Conservation (phyloP, 176 grass and related monocot species). For the Pontederia crassipes region DNA sequence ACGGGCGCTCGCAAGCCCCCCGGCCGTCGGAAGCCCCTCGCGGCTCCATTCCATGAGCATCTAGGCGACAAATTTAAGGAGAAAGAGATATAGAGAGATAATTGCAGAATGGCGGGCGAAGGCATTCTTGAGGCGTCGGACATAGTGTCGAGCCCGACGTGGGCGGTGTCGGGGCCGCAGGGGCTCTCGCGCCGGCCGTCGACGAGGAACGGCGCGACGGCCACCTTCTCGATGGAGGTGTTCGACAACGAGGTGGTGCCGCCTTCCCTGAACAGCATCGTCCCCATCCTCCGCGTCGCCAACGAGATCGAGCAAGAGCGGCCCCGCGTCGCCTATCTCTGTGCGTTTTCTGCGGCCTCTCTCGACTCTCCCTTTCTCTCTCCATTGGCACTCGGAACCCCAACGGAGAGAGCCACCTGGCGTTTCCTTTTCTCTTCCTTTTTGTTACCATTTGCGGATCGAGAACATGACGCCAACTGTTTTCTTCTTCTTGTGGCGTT, state of each 20-base stretch:
- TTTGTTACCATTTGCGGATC: constrained; percentile 3
- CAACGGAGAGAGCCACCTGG: neutral
- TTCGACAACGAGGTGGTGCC: constrained; percentile 95
- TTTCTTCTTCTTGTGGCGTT: neutral
- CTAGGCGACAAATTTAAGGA: neutral
- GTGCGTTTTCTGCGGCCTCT: constrained; percentile 14
- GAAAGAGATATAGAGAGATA: constrained; percentile 9
- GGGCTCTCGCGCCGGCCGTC: constrained; percentile 55
- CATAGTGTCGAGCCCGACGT: constrained; percentile 6
- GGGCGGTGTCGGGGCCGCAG: constrained; percentile 20
- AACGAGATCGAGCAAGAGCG: constrained; percentile 79
- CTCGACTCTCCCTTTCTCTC: neutral
- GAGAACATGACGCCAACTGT: neutral
- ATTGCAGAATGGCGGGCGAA: constrained; percentile 29
- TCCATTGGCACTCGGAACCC: neutral
- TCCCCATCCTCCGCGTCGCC: constrained; percentile 80
- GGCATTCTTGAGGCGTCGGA: constrained; percentile 17
- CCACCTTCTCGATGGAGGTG: constrained; percentile 89
- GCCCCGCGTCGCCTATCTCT: constrained; percentile 86
- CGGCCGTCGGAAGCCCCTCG: too few species aligned
- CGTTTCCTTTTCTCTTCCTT: neutral
- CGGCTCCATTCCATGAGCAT: too few species aligned
- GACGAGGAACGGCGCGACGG: constrained; percentile 53
- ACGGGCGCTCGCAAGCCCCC: too few species aligned
- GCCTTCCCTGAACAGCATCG: constrained; percentile 64